A percentile compares a stretch with the other conserved stretches of the same genome.
Evolutionary conservation across 192 early-diverging fungal species (phyloP).

Genomic region (Umbelopsis ramanniana): DNA sequence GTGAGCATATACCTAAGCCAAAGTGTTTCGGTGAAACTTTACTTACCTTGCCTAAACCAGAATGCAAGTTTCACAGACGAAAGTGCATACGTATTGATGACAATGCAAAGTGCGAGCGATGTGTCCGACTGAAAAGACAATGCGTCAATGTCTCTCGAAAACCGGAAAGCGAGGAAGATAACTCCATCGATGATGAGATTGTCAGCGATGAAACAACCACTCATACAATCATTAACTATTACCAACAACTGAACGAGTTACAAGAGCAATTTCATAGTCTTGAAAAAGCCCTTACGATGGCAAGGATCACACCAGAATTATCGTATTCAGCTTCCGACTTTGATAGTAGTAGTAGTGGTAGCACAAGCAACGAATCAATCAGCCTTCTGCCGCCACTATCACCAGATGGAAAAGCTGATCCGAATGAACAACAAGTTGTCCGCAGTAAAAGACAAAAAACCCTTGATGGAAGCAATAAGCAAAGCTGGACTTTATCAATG

Average conservation of each 20-base stretch:
- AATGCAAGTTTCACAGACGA: constrained; percentile 19
- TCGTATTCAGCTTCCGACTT: not conserved
- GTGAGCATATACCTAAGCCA: not conserved
- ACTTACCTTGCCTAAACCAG: not conserved
- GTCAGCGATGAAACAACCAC: not conserved
- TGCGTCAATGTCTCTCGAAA: not conserved
- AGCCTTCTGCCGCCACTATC: not conserved
- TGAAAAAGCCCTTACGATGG: not conserved
- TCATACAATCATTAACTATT: not conserved
- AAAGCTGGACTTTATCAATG: not conserved
- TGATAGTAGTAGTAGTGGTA: not conserved
- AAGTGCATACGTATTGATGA: not conserved
- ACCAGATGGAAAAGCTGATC: not conserved
- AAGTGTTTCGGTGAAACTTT: not conserved
- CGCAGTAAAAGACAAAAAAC: not conserved
- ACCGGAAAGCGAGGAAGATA: not conserved
- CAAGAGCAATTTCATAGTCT: not conserved
- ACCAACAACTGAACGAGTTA: constrained; percentile 6
- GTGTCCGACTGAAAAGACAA: constrained; percentile 2
- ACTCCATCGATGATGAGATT: not conserved
- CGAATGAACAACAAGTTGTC: not conserved
- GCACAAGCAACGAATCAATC: not conserved
- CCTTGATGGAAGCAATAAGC: not conserved
- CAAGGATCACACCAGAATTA: not conserved
- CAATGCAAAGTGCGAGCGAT: not conserved